These are phyloP conservation scores for Paecilomyces formosus DNA, from an alignment of 2,329 filamentous ascomycete genomes.

Conservation along the genomic window DNA sequence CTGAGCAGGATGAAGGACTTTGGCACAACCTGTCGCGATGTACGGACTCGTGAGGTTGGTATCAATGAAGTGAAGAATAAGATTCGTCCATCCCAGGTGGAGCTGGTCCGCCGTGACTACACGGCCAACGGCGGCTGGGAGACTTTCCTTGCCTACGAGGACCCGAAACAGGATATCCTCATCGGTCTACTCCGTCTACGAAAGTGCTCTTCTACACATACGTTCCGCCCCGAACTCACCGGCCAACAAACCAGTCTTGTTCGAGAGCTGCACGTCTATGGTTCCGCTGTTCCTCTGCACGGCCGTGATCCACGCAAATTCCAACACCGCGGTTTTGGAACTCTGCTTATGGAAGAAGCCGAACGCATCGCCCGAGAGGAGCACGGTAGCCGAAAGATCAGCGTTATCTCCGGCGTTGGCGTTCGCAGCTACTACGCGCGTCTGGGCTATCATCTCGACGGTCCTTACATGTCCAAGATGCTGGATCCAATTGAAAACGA, in stretches of 20 bases:
- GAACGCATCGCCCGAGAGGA: conserved; percentile 92
- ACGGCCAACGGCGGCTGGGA: conserved; percentile 96
- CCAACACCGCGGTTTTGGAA: conserved; percentile 96
- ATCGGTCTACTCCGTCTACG: conserved; percentile 82
- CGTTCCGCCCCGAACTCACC: conserved; percentile 79
- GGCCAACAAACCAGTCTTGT: conserved; percentile 87
- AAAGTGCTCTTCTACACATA: conserved; percentile 87
- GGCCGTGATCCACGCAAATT: conserved; percentile 93
- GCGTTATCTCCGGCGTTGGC: conserved; percentile 95
- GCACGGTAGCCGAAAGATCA: conserved; percentile 89
- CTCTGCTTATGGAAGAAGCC: conserved; percentile 93
- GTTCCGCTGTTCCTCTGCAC: conserved; percentile 94
- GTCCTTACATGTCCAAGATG: conserved; percentile 64
- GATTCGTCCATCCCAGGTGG: conserved; percentile 91
- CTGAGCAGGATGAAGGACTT: conserved; percentile 99
- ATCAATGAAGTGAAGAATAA: conserved; percentile 99
- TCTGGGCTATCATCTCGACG: conserved; percentile 88
- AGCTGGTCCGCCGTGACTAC: conserved; percentile 90
- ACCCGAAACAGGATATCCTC: conserved; percentile 96
- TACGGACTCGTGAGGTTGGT: conserved; percentile 90
- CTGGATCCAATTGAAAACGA: conserved; percentile 35
- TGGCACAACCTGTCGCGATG: conserved; percentile 91
- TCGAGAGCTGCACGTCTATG: conserved; percentile 92
- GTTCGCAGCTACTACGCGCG: conserved; percentile 92
- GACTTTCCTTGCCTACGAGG: conserved; percentile 95